Evolutionary conservation across 352 stramenopile genomes (phyloP), one percentile per base, ranked within the genome.

Genomic region (Phytophthora vignae): DNA sequence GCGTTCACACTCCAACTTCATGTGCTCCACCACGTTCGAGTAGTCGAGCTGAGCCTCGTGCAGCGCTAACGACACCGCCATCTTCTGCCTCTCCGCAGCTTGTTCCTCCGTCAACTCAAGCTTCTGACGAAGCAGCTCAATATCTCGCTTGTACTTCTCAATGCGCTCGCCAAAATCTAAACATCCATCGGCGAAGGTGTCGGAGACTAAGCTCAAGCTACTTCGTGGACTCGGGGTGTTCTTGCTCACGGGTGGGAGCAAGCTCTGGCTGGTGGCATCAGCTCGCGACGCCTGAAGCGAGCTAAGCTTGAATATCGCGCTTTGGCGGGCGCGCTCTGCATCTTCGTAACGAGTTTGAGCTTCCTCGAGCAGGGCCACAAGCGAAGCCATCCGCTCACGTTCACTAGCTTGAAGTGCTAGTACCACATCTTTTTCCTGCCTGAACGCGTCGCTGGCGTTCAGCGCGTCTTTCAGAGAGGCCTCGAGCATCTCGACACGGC

Each of bases 121-220:
- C 46, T 81, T 80, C 48, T 91, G 85, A 1, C 83, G 76, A 55
- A 90, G 71, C 46, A 93, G 64, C 57, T 93, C 85, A 27, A 90
- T 83, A 27, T 91, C 82, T 21, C 84, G 85, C 70, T 91, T 92
- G 70, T 82, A 81, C 29, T 87, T 83, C 52, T 90, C 79, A n/a
- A 90, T 77, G 21, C 76, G 79, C 42, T 89, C 81, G 52, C 57
- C 50, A 29, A 76, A 64, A 19, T 66, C 71, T 15, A 66, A 29
- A 14, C 60, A 33, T 44, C 19, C 50, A 48, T 67, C 22, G 7
- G 33, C 12, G 25, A 69, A 55, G 4, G 14, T 25, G 49, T 56
- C 40, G 7, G 66, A 54, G 0, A 0, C 2, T 5, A 53, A 55
- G 25, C 14, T 68, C 11, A 22, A 8, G 36, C 22, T 14, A 6